Base-by-base conservation (phyloP, 192 early-diverging fungal species). In the Backusella tuberculispora region DNA sequence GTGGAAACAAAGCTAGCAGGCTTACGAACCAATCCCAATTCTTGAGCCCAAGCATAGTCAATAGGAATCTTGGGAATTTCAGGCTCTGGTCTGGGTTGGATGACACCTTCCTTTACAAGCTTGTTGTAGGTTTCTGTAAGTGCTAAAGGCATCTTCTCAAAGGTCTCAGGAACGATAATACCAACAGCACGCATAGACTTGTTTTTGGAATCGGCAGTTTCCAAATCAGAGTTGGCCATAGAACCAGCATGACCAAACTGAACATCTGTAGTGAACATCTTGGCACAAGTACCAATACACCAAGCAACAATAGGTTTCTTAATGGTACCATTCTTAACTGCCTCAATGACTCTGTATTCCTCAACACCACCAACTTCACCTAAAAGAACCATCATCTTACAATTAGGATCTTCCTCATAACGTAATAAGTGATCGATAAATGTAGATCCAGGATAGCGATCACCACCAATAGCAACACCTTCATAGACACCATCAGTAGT, bases 171-270 rank as follows among this genome's bases (percentile, higher is more conserved):
- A 38, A 98, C 96, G 74, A 94, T 86, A 50, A 92, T 91, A 76
- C 96, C 97, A 29, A 93, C 94, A 6, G 87, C 89, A 68, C 89
- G 88, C 76, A 99, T 88, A 42, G 94, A 90, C 8, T 79, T 78
- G 90, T 99, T 99, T 88, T 99, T 99, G 81, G 96, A 94, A 69
- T 95, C 94, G 63, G 97, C 95, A 3, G 97, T 99, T 87, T 99
- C 97, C 70, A 90, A 71, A 85, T 95, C 95, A 21, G 94, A 96
- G 88, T 97, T 95, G 73, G 97, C 97, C 66, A 99, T 87, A 8
- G 94, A 93, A 63, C 97, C 97, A 72, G 97, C 97, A 83, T 99
- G 97, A 75, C 97, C 97, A 74, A 99, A 99, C 88, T 99, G 97
- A 56, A 98, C 93, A 84, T 98, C 96, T 15, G 97, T 99, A 64